phyloP scores from a whole-genome alignment of 768 basidiomycete species.

The Tubosaeta brunneosetosa region DNA sequence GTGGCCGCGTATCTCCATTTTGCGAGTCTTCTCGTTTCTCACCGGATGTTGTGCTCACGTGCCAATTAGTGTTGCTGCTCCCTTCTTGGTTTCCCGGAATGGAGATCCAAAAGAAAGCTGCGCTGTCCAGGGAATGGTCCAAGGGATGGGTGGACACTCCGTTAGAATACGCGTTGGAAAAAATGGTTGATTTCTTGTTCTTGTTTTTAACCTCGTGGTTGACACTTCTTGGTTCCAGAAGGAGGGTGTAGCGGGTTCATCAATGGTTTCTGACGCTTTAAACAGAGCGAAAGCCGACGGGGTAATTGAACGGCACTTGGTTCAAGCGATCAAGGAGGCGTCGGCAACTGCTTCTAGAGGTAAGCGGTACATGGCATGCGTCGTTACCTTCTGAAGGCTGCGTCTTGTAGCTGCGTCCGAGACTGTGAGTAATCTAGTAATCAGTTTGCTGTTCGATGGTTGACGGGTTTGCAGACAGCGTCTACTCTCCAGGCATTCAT shows the following conservation, averaged over 20 bases:
- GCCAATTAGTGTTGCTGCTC: slow-evolving; percentile 21
- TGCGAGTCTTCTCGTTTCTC: not conserved
- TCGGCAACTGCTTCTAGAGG: slow-evolving; percentile 21
- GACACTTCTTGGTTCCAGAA: not conserved
- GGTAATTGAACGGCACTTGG: not conserved
- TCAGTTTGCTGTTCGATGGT: not conserved
- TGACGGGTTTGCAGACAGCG: slow-evolving; percentile 14
- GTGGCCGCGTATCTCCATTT: slow-evolving; percentile 3
- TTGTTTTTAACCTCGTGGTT: not conserved
- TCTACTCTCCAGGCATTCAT: slow-evolving; percentile 28
- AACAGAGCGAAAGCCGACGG: slow-evolving; percentile 1
- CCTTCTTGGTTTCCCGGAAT: slow-evolving; percentile 29
- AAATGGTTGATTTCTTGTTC: slow-evolving; percentile 6
- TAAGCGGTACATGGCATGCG: not conserved
- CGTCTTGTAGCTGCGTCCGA: slow-evolving; percentile 13
- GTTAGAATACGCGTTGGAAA: slow-evolving; percentile 3
- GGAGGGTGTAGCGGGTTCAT: slow-evolving; percentile 7
- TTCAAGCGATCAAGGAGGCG: slow-evolving; percentile 16
- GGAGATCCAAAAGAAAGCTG: slow-evolving; percentile 23
- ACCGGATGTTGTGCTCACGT: slow-evolving; percentile 5
- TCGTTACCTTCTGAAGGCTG: not conserved
- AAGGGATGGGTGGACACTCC: slow-evolving; percentile 14
- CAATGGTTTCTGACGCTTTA: slow-evolving; percentile 16
- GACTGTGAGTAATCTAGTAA: slow-evolving; percentile 8
- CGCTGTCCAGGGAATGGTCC: slow-evolving; percentile 14